Conservation (phyloP, 2,329 filamentous ascomycete genomes). For the Trichophyton verrucosum region DNA sequence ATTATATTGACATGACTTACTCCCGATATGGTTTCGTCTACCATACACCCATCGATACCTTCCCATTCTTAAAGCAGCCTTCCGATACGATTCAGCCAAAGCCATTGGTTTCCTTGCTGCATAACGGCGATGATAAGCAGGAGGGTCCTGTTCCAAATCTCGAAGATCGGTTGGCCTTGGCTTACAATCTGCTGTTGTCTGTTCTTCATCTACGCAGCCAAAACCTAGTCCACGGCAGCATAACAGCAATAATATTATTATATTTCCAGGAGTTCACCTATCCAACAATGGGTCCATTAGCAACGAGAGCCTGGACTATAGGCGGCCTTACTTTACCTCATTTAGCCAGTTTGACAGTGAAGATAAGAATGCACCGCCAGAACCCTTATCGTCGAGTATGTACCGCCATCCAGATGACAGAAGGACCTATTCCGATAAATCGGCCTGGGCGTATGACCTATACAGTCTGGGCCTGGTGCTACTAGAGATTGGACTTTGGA, state of each 20-base stretch:
- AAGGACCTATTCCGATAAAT: conserved; percentile 27
- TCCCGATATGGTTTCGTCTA: conserved; percentile 50
- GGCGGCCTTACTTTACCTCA: conserved; percentile 46
- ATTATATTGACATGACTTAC: conserved; percentile 44
- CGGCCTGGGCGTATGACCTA: conserved; percentile 40
- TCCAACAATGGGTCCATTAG: conserved; percentile 17
- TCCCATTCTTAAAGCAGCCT: conserved; percentile 32
- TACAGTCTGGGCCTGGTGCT: conserved; percentile 51
- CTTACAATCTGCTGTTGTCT: conserved; percentile 46
- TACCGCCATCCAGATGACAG: conserved; percentile 47
- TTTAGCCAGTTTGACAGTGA: conserved; percentile 44
- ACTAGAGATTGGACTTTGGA: conserved; percentile 53
- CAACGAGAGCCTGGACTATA: conserved; percentile 29
- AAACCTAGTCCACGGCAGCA: conserved; percentile 47
- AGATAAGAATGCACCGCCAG: conserved; percentile 36
- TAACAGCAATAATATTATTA: conserved; percentile 52
- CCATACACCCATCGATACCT: conserved; percentile 41
- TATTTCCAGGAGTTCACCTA: conserved; percentile 37
- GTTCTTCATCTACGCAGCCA: conserved; percentile 46
- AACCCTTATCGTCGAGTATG: conserved; percentile 41
- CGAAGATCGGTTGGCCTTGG: conserved; percentile 50
- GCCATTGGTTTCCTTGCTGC: conserved; percentile 32
- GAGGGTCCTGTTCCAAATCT: conserved; percentile 39
- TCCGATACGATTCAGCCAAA: conserved; percentile 29
- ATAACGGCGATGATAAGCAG: conserved; percentile 31